phyloP scores from a whole-genome alignment of 2,329 filamentous ascomycete species.

The Colletotrichum sp. region DNA sequence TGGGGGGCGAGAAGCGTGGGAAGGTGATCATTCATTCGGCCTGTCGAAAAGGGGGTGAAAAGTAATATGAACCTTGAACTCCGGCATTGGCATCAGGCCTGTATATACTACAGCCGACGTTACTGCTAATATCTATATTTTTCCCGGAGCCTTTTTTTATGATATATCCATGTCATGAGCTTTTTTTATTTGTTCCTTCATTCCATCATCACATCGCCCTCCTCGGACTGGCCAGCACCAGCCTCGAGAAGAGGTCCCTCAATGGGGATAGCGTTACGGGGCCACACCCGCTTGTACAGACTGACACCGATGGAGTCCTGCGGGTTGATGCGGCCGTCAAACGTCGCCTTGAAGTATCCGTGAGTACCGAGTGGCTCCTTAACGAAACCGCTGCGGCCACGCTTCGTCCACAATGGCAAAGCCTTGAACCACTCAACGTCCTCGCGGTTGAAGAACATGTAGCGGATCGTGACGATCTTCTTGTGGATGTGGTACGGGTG shows the following conservation, averaged over 20 bases:
- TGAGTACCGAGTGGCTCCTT: slow-evolving; percentile 96
- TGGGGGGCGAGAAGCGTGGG: too few relatives aligned
- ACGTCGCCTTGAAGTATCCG: slow-evolving; percentile 99
- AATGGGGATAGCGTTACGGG: slow-evolving; percentile 65
- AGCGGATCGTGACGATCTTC: slow-evolving; percentile 92
- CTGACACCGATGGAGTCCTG: slow-evolving; percentile 93
- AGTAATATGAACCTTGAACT: slow-evolving; percentile 3
- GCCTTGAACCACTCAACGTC: slow-evolving; percentile 99
- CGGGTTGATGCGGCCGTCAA: slow-evolving; percentile 94
- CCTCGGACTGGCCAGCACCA: slow-evolving; percentile 20
- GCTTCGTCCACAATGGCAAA: slow-evolving; percentile 89
- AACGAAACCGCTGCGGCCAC: slow-evolving; percentile 87
- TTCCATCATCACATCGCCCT: slow-evolving; percentile 46
- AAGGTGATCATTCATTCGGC: not conserved
- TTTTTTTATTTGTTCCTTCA: slow-evolving; percentile 29
- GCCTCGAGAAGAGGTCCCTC: slow-evolving; percentile 47
- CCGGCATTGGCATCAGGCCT: slow-evolving; percentile 15
- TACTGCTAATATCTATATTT: slow-evolving; percentile 18
- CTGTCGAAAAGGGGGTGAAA: not conserved
- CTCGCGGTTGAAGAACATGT: slow-evolving; percentile 99
- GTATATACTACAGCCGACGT: slow-evolving; percentile 11
- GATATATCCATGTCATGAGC: slow-evolving; percentile 22
- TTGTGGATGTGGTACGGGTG: slow-evolving; percentile 99
- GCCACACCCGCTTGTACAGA: slow-evolving; percentile 86
- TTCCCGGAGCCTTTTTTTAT: not conserved